Evolutionary conservation across 805 yeast species (phyloP).

Genomic region (Teunomyces tritomae): DNA sequence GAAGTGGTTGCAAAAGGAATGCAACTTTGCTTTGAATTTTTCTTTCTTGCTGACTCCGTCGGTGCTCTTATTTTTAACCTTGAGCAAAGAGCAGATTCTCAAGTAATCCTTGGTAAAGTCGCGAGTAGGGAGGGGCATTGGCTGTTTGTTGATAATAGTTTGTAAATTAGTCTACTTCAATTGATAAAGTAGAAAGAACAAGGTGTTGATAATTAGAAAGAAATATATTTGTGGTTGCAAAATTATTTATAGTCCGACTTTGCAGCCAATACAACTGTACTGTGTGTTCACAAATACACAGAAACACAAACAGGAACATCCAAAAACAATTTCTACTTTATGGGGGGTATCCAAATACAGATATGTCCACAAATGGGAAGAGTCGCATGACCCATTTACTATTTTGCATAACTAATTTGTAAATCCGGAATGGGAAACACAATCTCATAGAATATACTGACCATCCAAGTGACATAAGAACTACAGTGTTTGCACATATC

Average conservation of each 20-base stretch:
- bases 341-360: neutral
- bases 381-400: too few species aligned
- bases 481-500: too few species aligned
- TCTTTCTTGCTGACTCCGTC: neutral
- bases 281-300: neutral
- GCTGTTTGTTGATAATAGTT: neutral
- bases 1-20: neutral
- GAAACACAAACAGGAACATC: neutral
- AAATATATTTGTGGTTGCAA: conserved; percentile 3
- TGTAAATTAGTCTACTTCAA: neutral
- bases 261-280: neutral
- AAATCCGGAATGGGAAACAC: too few species aligned
- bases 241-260: neutral
- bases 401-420: too few species aligned
- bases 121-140: neutral
- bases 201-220: neutral
- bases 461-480: too few species aligned
- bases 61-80: neutral
- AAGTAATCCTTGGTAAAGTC: neutral
- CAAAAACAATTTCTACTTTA: neutral
- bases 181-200: neutral
- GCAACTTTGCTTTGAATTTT: neutral
- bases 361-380: too few species aligned
- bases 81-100: neutral
- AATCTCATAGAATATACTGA: too few species aligned